Conservation (phyloP, 176 grass and related monocot species). For the Lolium perenne region DNA sequence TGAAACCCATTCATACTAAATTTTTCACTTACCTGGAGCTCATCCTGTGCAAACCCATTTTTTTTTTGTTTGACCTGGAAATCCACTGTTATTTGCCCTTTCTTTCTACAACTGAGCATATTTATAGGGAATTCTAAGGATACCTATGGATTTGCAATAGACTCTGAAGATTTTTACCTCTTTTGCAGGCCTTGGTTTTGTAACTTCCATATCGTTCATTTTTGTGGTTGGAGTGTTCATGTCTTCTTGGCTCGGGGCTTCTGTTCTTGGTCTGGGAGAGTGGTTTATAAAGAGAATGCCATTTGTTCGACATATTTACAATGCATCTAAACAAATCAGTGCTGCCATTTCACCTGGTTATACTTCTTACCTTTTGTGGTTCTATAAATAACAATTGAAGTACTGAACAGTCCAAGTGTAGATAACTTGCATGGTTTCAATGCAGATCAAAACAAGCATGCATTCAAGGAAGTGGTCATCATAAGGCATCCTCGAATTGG, state of each 20-base stretch:
- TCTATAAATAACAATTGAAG: conserved; percentile 33
- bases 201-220: conserved; percentile 83
- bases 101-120: neutral
- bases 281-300: conserved; percentile 92
- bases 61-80: neutral
- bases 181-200: conserved; percentile 74
- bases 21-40: neutral
- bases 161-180: conserved; percentile 21
- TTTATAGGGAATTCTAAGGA: neutral
- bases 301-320: conserved; percentile 83
- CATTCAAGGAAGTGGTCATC: conserved; percentile 90
- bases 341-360: conserved; percentile 92
- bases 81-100: neutral
- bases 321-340: conserved; percentile 91
- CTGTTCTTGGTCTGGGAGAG: conserved; percentile 76
- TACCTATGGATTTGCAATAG: neutral
- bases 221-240: conserved; percentile 89
- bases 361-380: conserved; percentile 28
- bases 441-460: conserved; percentile 87
- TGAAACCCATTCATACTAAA: neutral
- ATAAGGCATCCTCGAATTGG: conserved; percentile 83
- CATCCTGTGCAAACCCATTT: neutral
- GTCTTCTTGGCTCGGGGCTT: conserved; percentile 83
- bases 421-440: conserved; percentile 24
- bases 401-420: neutral